A percentile compares a stretch with the other conserved stretches of the same genome.
phyloP scores from a whole-genome alignment of 2,329 filamentous ascomycete species.

The Sclerotinia trifoliorum region DNA sequence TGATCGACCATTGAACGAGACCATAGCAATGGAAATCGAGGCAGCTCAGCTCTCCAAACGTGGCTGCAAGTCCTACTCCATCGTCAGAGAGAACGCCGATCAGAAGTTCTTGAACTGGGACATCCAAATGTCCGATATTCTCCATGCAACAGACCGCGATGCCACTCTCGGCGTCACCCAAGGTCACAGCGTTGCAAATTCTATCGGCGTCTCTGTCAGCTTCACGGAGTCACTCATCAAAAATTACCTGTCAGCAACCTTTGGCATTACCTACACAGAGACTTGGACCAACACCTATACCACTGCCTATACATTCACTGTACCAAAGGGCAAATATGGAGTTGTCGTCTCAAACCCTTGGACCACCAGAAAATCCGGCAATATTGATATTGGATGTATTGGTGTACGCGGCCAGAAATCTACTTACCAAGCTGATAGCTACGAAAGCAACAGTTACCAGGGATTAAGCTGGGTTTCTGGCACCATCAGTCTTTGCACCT shows the following conservation, averaged over 20 bases:
- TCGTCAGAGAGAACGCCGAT: not conserved
- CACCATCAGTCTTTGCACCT: conserved; percentile 13
- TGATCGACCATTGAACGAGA: not conserved
- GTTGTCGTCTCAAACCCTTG: conserved; percentile 13
- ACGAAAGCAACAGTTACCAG: not conserved
- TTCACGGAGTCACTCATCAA: not conserved
- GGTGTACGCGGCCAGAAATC: not conserved
- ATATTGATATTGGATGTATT: conserved; percentile 1
- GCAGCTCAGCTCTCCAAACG: not conserved
- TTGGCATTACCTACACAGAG: not conserved
- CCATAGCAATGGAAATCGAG: not conserved
- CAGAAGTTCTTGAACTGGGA: not conserved
- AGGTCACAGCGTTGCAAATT: conserved; percentile 1
- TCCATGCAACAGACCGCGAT: not conserved
- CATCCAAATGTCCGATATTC: conserved; percentile 7
- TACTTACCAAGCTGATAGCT: conserved; percentile 12
- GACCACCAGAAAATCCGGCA: not conserved
- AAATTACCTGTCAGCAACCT: not conserved
- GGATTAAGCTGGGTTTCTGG: conserved; percentile 10
- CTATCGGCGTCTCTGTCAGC: not conserved
- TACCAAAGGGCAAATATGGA: not conserved
- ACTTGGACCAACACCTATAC: conserved; percentile 6
- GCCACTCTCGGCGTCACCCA: not conserved
- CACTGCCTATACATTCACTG: conserved; percentile 7
- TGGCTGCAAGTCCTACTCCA: not conserved